These are phyloP conservation scores for Chytriomyces confervae DNA, from an alignment of 192 early-diverging fungal species.

Conservation along the genomic window DNA sequence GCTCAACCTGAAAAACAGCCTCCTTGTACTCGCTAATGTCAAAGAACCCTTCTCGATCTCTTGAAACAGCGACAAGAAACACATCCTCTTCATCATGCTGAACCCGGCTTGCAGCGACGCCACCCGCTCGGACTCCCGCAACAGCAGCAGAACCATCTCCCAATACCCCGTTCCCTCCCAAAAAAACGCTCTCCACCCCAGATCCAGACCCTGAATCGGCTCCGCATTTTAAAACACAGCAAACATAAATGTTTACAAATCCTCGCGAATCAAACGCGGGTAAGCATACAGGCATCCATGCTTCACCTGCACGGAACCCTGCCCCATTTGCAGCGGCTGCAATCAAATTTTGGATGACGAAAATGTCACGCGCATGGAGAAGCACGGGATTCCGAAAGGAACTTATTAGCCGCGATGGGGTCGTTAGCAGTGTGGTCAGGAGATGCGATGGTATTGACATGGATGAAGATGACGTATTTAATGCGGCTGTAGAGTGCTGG, in stretches of 20 bases:
- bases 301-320: slow-evolving; percentile 73
- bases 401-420: slow-evolving; percentile 59
- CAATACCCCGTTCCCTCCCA: no score
- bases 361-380: slow-evolving; percentile 81
- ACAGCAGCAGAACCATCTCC: neutral
- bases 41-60: slow-evolving; percentile 85
- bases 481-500: neutral
- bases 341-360: slow-evolving; percentile 63
- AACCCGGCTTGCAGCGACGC: neutral
- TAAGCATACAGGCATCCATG: slow-evolving; percentile 95
- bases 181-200: neutral
- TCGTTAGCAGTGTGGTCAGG: slow-evolving; percentile 73
- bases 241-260: slow-evolving; percentile 88
- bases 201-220: neutral
- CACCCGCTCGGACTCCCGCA: neutral
- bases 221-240: slow-evolving; percentile 64
- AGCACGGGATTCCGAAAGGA: slow-evolving; percentile 76
- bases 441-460: slow-evolving; percentile 49
- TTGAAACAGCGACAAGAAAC: slow-evolving; percentile 75
- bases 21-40: slow-evolving; percentile 73
- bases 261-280: slow-evolving; percentile 83
- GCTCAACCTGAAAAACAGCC: slow-evolving; percentile 65
- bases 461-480: slow-evolving; percentile 22
- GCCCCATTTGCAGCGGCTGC: slow-evolving; percentile 80
- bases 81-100: slow-evolving; percentile 47